These are phyloP conservation scores for Paraphoma chrysanthemicola DNA, from an alignment of 2,329 filamentous ascomycete species.

Conservation along the genomic window DNA sequence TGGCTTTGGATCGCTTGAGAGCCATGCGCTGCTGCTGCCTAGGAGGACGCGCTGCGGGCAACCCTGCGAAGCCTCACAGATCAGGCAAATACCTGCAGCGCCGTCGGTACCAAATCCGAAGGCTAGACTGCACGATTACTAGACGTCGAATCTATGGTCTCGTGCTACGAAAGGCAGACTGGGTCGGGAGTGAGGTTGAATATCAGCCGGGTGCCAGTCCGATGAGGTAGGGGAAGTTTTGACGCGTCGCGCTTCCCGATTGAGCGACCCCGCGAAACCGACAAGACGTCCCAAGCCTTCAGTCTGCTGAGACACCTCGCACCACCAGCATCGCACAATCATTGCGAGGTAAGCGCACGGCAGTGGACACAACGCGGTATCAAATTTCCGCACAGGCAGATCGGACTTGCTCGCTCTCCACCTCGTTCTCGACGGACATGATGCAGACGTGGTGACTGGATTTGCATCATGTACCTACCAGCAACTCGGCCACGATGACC, in stretches of 20 bases:
- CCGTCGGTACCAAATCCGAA: too few species aligned
- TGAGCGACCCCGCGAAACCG: neutral
- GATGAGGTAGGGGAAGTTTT: too few species aligned
- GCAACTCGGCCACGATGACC: neutral
- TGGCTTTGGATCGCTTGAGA: neutral
- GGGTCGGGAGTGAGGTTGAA: too few species aligned
- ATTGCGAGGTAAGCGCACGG: neutral
- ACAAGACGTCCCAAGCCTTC: neutral
- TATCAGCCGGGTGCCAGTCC: too few species aligned
- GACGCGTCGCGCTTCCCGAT: neutral
- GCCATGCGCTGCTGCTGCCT: slow-evolving; percentile 1
- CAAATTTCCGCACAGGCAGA: neutral
- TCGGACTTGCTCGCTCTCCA: slow-evolving; percentile 8
- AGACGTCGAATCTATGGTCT: too few species aligned
- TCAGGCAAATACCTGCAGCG: neutral
- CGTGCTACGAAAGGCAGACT: too few species aligned
- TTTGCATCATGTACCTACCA: neutral
- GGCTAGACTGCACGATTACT: too few species aligned
- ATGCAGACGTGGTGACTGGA: slow-evolving; percentile 2
- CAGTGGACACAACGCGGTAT: neutral
- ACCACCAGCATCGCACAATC: slow-evolving; percentile 2
- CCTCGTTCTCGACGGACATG: neutral
- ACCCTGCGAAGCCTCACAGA: neutral
- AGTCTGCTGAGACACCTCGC: neutral
- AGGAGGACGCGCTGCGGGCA: neutral